Percentiles rank a stretch among this genome's conserved stretches.
Evolutionary conservation across 371 early-diverging fungal species (phyloP).

Genomic region (Furculomyces boomerangus): DNA sequence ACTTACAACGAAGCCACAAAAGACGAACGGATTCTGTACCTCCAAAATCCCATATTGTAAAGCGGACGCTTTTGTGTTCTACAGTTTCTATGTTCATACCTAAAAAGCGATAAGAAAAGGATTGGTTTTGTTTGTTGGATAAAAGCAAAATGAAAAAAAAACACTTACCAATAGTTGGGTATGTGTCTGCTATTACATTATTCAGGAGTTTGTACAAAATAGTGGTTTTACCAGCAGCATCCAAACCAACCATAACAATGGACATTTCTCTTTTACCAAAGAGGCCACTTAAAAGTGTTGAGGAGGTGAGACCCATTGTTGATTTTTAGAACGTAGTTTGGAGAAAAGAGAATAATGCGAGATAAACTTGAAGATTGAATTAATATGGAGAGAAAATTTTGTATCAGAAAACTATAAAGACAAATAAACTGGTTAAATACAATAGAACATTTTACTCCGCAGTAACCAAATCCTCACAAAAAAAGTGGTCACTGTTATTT

Average conservation of each 20-base stretch:
- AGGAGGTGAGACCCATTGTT: constrained; percentile 36
- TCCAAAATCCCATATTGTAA: constrained; percentile 67
- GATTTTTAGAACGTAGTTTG: too few relatives aligned
- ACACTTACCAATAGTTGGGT: constrained; percentile 98
- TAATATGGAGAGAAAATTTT: too few relatives aligned
- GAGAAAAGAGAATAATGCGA: too few relatives aligned
- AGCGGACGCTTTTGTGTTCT: not conserved
- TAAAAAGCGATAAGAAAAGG: too few relatives aligned
- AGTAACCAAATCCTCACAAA: too few relatives aligned
- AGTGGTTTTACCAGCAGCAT: constrained; percentile 90
- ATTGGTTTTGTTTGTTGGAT: too few relatives aligned
- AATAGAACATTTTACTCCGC: too few relatives aligned
- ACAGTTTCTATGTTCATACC: constrained; percentile 25
- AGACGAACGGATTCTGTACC: constrained; percentile 92
- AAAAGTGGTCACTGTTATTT: too few relatives aligned
- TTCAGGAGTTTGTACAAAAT: constrained; percentile 63
- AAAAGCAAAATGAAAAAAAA: too few relatives aligned
- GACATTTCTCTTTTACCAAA: constrained; percentile 75
- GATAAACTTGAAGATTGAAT: too few relatives aligned
- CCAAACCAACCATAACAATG: constrained; percentile 77
- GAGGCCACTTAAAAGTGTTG: constrained; percentile 30
- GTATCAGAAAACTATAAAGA: too few relatives aligned
- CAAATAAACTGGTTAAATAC: too few relatives aligned
- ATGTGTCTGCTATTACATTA: constrained; percentile 93
- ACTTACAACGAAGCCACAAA: constrained; percentile 77